phyloP scores from a whole-genome alignment of 208 protist species.

The Leishmania tropica region DNA sequence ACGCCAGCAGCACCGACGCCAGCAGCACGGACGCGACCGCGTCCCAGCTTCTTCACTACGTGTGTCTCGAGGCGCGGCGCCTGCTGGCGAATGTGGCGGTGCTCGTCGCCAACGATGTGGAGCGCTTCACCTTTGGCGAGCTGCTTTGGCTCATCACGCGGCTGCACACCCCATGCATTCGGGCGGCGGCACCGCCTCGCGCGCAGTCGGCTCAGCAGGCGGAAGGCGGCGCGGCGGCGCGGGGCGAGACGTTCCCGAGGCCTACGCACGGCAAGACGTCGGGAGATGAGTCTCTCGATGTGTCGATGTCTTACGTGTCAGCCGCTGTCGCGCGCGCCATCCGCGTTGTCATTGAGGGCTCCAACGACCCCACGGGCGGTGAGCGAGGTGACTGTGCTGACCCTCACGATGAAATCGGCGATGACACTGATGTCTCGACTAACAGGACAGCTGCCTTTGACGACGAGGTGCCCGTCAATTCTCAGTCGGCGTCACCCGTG shows the following conservation, averaged over 20 bases:
- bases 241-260: not conserved
- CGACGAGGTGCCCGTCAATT: not conserved
- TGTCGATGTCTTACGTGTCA: constrained; percentile 28
- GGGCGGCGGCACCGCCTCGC: not conserved
- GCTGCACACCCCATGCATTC: constrained; percentile 25
- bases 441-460: not conserved
- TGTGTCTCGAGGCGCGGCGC: constrained; percentile 21
- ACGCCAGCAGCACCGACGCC: not conserved
- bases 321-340: constrained; percentile 22
- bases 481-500: not conserved
- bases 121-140: constrained; percentile 20
- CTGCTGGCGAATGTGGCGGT: constrained; percentile 27
- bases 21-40: not conserved
- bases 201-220: not conserved
- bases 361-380: not conserved
- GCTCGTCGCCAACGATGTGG: constrained; percentile 28
- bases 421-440: not conserved
- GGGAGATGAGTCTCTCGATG: constrained; percentile 8
- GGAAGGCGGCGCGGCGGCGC: not conserved
- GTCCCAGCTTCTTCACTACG: not conserved
- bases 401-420: not conserved
- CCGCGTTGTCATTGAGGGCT: not conserved
- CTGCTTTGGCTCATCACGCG: constrained; percentile 28
- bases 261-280: not conserved
- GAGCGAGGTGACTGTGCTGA: not conserved